Base-by-base conservation (phyloP, 306 rosid species). In the Corylus avellana region DNA sequence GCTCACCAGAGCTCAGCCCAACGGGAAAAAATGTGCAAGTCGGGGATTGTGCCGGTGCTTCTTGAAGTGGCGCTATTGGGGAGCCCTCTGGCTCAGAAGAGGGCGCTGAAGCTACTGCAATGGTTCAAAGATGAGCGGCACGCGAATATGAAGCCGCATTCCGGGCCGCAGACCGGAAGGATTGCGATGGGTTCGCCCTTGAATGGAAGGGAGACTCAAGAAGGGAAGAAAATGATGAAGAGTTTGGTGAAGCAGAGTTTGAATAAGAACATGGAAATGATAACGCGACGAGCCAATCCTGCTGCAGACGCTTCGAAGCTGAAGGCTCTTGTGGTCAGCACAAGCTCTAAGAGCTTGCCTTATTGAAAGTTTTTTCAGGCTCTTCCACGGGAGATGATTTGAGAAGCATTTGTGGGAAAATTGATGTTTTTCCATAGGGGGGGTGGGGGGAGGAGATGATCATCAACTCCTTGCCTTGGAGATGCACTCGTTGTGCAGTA, bases 271-370 rank as follows among this genome's bases (percentile, higher is more conserved):
- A 83, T 96, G 98, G 97, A 96, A 74, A 84, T 90, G 73, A 93
- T 96, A 75, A 90, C 94, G 1, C 83, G 81, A 59, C 82, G 99
- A 67, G 99, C 98, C 10, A 89, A 87, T 79, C 90, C 83, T 37
- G 54, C 81, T 12, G 93, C 77, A 20, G 95, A 92, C 14, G 72
- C 89, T 57, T 81, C 91, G 10, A 89, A 82, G 51, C 75, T 88
- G 12, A 96, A 96, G 86, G 78, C 92, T 7, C 84, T 96, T 82
- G 89, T 90, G 56, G 84, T 93, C 54, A 91, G 96, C 88, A 93
- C 99, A 20, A 96, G 98, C 85, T 96, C 99, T 14, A 96, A 93
- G 75, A 96, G 99, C 72, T 87, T 96, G 80, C 92, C 98, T 72
- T 96, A 91, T 77, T 93, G 84, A 79, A 54, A 8, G 3, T 0